Conservation (phyloP, 495 filamentous ascomycete species). For the Podospora sp. region DNA sequence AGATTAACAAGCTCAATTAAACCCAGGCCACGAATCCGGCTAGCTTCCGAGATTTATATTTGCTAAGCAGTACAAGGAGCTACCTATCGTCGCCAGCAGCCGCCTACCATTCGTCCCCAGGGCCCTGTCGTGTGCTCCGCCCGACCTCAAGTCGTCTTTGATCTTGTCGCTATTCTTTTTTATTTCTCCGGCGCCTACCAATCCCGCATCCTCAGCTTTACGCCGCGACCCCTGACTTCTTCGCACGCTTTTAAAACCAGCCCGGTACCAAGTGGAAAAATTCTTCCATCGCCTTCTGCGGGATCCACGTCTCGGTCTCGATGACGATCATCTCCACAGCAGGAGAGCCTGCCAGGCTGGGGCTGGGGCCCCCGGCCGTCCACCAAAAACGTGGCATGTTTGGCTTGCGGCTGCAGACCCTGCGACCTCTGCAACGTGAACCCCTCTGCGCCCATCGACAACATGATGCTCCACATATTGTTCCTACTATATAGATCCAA, state of each 20-base stretch:
- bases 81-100: slow-evolving; percentile 2
- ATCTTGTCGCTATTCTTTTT: neutral
- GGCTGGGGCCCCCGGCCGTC: neutral
- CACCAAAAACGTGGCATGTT: slow-evolving; percentile 1
- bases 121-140: neutral
- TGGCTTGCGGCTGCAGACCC: neutral
- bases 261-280: neutral
- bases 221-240: neutral
- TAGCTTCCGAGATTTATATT: slow-evolving; percentile 34
- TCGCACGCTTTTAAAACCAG: neutral
- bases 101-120: neutral
- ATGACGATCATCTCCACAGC: neutral
- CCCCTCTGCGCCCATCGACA: neutral
- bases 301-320: neutral
- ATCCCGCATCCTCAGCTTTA: neutral
- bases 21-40: slow-evolving; percentile 29
- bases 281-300: neutral
- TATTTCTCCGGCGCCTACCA: neutral
- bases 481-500: neutral
- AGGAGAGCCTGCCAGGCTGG: neutral
- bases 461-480: neutral
- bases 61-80: slow-evolving; percentile 26
- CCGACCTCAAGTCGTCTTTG: neutral
- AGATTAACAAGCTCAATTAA: slow-evolving; percentile 34
- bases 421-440: neutral